Evolutionary conservation across 2,329 filamentous ascomycete species (phyloP).

Genomic region (Fusarium newnesense): DNA sequence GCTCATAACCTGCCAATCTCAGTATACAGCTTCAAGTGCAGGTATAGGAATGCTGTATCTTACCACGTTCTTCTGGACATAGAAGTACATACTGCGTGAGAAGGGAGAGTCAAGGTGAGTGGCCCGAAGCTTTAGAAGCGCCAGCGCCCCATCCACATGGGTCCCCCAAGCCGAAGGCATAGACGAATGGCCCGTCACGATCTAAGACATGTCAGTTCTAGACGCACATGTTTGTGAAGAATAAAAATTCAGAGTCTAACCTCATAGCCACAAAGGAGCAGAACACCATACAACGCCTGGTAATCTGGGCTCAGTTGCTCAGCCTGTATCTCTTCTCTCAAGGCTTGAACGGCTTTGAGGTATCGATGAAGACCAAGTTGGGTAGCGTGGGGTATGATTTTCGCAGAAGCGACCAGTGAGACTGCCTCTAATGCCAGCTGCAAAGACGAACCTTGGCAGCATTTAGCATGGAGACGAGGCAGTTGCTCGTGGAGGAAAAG

Average conservation of each 20-base stretch:
- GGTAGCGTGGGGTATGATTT: background rate
- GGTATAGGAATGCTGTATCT: background rate
- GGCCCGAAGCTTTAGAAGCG: background rate
- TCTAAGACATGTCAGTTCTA: background rate
- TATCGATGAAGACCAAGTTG: no score
- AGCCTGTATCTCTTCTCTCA: background rate
- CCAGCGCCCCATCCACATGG: background rate
- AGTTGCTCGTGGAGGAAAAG: background rate
- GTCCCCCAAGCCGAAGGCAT: background rate
- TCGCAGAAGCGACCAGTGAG: background rate
- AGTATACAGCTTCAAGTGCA: background rate
- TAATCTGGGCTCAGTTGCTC: background rate
- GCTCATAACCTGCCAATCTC: background rate
- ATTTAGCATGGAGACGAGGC: background rate
- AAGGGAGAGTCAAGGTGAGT: background rate
- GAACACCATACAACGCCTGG: background rate
- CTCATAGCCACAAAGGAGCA: background rate
- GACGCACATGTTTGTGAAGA: accelerated
- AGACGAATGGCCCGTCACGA: background rate
- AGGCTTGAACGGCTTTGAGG: background rate
- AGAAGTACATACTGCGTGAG: background rate
- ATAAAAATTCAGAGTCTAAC: background rate
- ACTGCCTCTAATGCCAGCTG: background rate
- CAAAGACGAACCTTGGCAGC: background rate
- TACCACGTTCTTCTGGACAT: background rate